These are phyloP conservation scores for Spergularia marina DNA, from an alignment of 148 eudicot genomes.

Conservation along the genomic window DNA sequence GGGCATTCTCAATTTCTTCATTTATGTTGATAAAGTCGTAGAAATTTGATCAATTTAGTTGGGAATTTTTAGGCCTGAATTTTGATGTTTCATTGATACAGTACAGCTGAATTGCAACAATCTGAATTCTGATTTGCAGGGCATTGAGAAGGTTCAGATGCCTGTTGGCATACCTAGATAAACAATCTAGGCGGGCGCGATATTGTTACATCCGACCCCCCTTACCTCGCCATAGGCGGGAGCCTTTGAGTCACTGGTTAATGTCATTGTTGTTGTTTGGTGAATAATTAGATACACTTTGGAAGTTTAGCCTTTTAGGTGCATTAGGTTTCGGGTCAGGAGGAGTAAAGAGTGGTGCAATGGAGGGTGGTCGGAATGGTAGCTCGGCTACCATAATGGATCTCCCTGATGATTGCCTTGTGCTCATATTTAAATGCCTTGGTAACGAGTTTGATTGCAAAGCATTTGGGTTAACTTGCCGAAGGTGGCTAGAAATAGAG, in stretches of 20 bases:
- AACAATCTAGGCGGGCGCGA: background rate
- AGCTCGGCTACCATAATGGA: conserved; percentile 39
- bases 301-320: background rate
- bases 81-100: background rate
- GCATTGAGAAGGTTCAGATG: background rate
- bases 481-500: conserved; percentile 56
- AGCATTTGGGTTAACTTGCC: conserved; percentile 75
- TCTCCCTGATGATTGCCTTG: conserved; percentile 67
- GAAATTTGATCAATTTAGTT: background rate
- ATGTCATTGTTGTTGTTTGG: too few species aligned
- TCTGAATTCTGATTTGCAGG: background rate
- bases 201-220: background rate
- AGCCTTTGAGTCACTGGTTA: too few species aligned
- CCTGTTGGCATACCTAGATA: background rate
- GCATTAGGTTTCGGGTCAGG: conserved; percentile 2
- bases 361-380: conserved; percentile 16
- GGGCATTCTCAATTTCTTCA: conserved; percentile 8
- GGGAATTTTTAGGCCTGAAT: background rate
- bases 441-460: conserved; percentile 43
- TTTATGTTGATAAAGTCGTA: background rate
- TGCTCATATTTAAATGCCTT: conserved; percentile 45
- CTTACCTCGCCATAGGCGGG: too few species aligned
- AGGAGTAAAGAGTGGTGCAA: background rate
- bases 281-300: background rate
- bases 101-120: background rate